Evolutionary conservation across 176 grass and related monocot species (phyloP), one percentile per base, ranked within the genome.

Genomic region (Cenchrus purpureus): DNA sequence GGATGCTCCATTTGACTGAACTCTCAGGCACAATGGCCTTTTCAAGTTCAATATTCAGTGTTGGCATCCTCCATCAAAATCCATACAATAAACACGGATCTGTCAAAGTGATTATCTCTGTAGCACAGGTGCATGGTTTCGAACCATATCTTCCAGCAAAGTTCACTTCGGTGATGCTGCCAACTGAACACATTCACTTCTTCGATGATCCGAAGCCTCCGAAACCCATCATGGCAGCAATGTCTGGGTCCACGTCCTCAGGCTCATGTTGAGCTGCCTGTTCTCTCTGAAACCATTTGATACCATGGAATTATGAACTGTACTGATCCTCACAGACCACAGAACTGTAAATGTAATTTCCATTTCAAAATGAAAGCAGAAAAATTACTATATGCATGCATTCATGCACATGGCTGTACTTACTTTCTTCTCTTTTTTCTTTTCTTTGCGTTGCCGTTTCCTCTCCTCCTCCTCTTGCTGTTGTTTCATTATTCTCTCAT

Each of bases 401-500:
- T n/a, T 12, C 76, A 84, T 22, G 46, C 58, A 31, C 17, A 13
- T 59, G 19, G 42, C 22, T 55, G 59, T 58, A 44, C 62, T 89
- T 64, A 95, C 95, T 88, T 95, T 98, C 80, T 95, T 98, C 86
- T 93, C 91, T 84, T 98, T 93, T 83, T 98, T 98, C 79, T 76
- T 93, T 91, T 98, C 93, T 75, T 89, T 92, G 40, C 87, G 92
- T 65, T 91, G 76, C 12, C 87, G 83, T 61, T 98, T 98, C 67
- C 84, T 77, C 76, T 98, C 95, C 71, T 95, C 95, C 79, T 98
- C 97, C 84, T 99, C 93, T 89, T 99, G 86, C 82, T 96, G 93
- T 4, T 92, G 97, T 89, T 98, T 98, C 68, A 90, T 75, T 91
- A 98, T 98, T 74, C 97, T 95, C 77, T 98, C 97, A 55, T 98